phyloP scores from a whole-genome alignment of 1,284 basidiomycete genomes.

The Irpex sp. region DNA sequence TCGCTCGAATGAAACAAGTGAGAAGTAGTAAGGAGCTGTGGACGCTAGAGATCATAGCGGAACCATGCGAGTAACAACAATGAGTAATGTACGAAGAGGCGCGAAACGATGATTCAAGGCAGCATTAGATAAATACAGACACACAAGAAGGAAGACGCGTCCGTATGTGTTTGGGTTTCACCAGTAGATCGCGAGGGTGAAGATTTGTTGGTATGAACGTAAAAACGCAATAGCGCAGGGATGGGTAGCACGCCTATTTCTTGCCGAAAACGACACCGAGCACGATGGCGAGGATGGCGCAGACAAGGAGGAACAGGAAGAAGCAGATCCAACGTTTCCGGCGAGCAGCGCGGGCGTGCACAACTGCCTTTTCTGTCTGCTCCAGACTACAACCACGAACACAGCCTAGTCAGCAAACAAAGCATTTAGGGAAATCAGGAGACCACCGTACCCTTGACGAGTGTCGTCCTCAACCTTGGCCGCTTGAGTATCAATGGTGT shows the following conservation, averaged over 20 bases:
- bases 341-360: conserved; percentile 65
- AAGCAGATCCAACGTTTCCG: conserved; percentile 84
- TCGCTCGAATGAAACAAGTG: too few relatives aligned
- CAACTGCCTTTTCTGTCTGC: conserved; percentile 71
- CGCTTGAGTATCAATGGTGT: conserved; percentile 61
- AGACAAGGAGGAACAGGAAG: conserved; percentile 48
- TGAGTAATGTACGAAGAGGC: background rate
- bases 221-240: too few relatives aligned
- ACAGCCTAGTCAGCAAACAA: background rate
- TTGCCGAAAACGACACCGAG: conserved; percentile 46
- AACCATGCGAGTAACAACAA: background rate
- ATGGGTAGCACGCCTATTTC: conserved; percentile 8
- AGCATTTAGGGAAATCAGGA: background rate
- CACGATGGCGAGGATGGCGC: conserved; percentile 47
- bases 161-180: background rate
- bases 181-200: conserved; percentile 3
- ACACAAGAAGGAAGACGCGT: background rate
- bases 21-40: too few relatives aligned
- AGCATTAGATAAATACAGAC: conserved; percentile 4
- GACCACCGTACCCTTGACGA: conserved; percentile 57
- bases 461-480: conserved; percentile 64
- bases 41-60: background rate
- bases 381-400: conserved; percentile 39
- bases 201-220: too few relatives aligned
- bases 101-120: background rate